phyloP scores from a whole-genome alignment of 257 asterid species.

The Solanum chmielewskii region DNA sequence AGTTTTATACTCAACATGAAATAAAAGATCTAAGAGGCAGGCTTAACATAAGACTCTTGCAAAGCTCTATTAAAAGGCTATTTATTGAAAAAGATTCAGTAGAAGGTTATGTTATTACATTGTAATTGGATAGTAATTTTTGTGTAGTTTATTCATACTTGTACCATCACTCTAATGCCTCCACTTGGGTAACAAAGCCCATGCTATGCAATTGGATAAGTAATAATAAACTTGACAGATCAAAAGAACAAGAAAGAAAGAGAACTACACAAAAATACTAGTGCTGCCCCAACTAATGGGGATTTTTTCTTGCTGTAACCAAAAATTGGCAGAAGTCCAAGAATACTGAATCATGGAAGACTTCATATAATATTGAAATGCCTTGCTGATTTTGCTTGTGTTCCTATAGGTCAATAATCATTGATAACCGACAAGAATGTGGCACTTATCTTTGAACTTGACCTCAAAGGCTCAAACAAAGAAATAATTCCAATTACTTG shows the following conservation, averaged over 20 bases:
- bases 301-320: not conserved
- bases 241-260: not conserved
- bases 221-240: not conserved
- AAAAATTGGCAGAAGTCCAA: not conserved
- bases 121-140: not conserved
- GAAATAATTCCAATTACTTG: not conserved
- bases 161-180: not conserved
- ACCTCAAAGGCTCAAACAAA: not conserved
- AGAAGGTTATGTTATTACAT: not conserved
- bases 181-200: not conserved
- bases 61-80: not conserved
- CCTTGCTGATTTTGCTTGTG: not conserved
- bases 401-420: not conserved
- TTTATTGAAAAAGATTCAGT: not conserved
- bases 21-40: not conserved
- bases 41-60: not conserved
- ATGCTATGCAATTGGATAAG: not conserved
- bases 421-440: not conserved
- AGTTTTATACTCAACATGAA: not conserved
- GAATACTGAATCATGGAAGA: not conserved
- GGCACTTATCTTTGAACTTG: not conserved
- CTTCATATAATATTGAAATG: not conserved
- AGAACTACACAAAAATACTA: not conserved
- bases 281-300: not conserved
- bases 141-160: not conserved